Evolutionary conservation across 352 stramenopile genomes (phyloP).

Genomic region (Pythium volutum): DNA sequence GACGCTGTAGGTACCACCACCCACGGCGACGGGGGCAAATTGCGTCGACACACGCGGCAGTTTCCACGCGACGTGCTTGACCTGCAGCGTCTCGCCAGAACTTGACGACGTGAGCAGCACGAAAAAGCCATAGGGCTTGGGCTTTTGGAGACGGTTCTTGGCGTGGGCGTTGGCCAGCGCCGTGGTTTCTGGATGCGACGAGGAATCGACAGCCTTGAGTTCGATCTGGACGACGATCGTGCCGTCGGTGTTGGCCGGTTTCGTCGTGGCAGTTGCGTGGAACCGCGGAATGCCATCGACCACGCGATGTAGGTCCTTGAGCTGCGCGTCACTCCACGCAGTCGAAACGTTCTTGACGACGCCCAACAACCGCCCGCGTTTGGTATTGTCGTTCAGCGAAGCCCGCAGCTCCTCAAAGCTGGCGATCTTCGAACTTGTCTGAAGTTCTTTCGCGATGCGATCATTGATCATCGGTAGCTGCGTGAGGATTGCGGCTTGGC

Average conservation of each 20-base stretch:
- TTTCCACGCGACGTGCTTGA: slow-evolving; percentile 65
- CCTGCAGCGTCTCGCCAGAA: slow-evolving; percentile 31
- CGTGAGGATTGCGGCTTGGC: slow-evolving; percentile 25
- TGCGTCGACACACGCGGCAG: slow-evolving; percentile 29
- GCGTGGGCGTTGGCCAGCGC: slow-evolving; percentile 16
- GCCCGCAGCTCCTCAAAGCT: slow-evolving; percentile 11
- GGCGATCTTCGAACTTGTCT: slow-evolving; percentile 10
- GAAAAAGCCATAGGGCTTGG: slow-evolving; percentile 72
- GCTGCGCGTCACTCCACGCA: slow-evolving; percentile 17
- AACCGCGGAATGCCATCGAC: slow-evolving; percentile 46
- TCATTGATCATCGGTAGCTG: slow-evolving; percentile 48
- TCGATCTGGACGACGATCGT: slow-evolving; percentile 30
- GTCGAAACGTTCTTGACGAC: slow-evolving; percentile 9
- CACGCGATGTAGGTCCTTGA: slow-evolving; percentile 44
- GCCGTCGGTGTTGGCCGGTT: neutral
- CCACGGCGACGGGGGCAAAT: slow-evolving; percentile 28
- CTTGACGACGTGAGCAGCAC: slow-evolving; percentile 37
- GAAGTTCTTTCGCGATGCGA: slow-evolving; percentile 31
- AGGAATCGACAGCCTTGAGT: slow-evolving; percentile 22
- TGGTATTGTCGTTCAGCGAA: slow-evolving; percentile 7
- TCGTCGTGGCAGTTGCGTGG: slow-evolving; percentile 17
- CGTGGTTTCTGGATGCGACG: slow-evolving; percentile 23
- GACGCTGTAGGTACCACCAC: slow-evolving; percentile 20
- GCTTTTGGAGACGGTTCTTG: slow-evolving; percentile 42
- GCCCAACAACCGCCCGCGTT: slow-evolving; percentile 13